These are phyloP conservation scores for Austroboletus eburneus DNA, from an alignment of 768 basidiomycete species.

Conservation along the genomic window DNA sequence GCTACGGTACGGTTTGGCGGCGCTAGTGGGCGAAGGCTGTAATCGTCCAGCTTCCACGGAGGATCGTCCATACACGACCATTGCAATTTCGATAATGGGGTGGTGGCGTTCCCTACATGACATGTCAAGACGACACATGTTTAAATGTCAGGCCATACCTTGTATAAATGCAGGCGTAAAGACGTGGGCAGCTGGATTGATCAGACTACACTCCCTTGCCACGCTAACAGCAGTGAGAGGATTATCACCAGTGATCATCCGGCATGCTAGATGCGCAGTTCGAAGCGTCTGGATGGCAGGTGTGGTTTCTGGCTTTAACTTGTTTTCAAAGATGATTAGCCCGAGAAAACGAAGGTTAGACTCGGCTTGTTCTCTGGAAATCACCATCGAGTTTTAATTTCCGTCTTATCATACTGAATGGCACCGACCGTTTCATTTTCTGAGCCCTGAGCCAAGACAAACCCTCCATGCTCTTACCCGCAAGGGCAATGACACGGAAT, in stretches of 20 bases:
- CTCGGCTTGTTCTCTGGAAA: constrained; percentile 85
- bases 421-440: constrained; percentile 79
- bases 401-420: neutral
- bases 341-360: constrained; percentile 87
- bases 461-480: constrained; percentile 91
- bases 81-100: constrained; percentile 60
- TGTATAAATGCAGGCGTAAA: constrained; percentile 77
- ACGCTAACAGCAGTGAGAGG: constrained; percentile 96
- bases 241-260: constrained; percentile 99
- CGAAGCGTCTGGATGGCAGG: constrained; percentile 88
- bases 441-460: constrained; percentile 97
- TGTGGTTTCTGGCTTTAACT: constrained; percentile 87
- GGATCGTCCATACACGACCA: constrained; percentile 94
- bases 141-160: constrained; percentile 54
- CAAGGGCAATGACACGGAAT: constrained; percentile 96
- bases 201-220: constrained; percentile 86
- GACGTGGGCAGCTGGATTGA: constrained; percentile 85
- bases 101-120: constrained; percentile 48
- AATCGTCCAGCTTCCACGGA: constrained; percentile 79
- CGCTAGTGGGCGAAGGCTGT: constrained; percentile 76
- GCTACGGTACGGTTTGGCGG: constrained; percentile 73
- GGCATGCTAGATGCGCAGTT: constrained; percentile 84
- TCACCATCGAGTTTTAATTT: constrained; percentile 2
- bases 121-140: constrained; percentile 1
- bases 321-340: constrained; percentile 96